Evolutionary conservation across 1,284 basidiomycete genomes (phyloP), one percentile per base, ranked within the genome.

Genomic region (Papiliotrema terrestris): DNA sequence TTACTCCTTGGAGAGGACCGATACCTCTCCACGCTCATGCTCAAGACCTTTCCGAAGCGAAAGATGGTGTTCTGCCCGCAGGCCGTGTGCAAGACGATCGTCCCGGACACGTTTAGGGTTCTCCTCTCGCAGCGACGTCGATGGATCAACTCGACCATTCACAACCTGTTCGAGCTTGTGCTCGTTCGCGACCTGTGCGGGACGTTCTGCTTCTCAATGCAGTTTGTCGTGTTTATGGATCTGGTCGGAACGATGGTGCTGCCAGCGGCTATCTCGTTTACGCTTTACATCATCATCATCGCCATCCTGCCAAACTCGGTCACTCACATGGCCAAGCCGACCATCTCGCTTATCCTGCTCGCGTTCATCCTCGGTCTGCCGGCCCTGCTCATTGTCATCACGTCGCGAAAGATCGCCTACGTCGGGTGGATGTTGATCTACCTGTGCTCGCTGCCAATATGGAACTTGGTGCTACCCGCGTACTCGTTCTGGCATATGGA

Each of bases 401-500:
- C 95, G 0, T 91, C 91, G 3, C 84, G 92, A 75, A 97, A 98
- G 80, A 65, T 96, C 60, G 88, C 88, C 19, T 98, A 98, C 73
- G 82, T 98, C 48, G 87, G 93, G 9, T 98, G 96, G 95, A 97
- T 98, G 92, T 59, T 95, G 58, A 81, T 98, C 59, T 98, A 98
- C 75, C 83, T 98, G 15, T 47, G 95, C 55, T 95, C 94, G 20
- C 80, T 98, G 36, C 93, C 93, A 3, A 84, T 97, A 50, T 97
- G 93, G 94, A 98, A 98, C 79, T 91, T 93, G 67, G 81, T 95
- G 58, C 83, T 97, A 11, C 94, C 93, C 1, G 86, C 90, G 2
- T 98, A 97, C 77, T 84, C 94, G 36, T 98, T 91, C 79, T 98
- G 94, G 93, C 93, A 98, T 78, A 97, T 98, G 76, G 95, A 98